Percentiles rank a stretch among this genome's conserved stretches.
These are phyloP conservation scores for Guadua angustifolia DNA, from an alignment of 176 grass and related monocot genomes.

Conservation along the genomic window DNA sequence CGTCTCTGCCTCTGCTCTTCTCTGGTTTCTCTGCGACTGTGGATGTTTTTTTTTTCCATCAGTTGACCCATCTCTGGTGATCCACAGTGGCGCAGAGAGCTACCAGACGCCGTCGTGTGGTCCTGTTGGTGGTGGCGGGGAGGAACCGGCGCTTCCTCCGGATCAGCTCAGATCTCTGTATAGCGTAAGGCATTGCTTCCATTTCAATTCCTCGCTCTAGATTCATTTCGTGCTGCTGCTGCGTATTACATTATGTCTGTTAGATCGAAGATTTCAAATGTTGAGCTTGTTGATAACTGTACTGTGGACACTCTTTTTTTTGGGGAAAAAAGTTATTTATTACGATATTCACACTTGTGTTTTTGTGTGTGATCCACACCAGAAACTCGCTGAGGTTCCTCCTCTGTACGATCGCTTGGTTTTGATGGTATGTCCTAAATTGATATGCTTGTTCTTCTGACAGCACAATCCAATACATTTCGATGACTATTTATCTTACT, in stretches of 20 bases:
- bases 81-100: slow-evolving; percentile 75
- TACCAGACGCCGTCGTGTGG: slow-evolving; percentile 71
- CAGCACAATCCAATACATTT: slow-evolving; percentile 23
- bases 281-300: slow-evolving; percentile 2
- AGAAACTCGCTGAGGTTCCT: slow-evolving; percentile 77
- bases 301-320: not conserved
- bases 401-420: slow-evolving; percentile 72
- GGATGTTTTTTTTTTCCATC: not conserved
- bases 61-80: not conserved
- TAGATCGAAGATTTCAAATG: not conserved
- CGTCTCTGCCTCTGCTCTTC: not conserved
- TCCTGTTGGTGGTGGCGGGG: slow-evolving; percentile 5
- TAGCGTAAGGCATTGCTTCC: slow-evolving; percentile 46
- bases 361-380: slow-evolving; percentile 29
- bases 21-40: slow-evolving; percentile 19
- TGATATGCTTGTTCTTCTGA: slow-evolving; percentile 4
- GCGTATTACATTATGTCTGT: not conserved
- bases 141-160: slow-evolving; percentile 40
- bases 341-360: not conserved
- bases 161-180: slow-evolving; percentile 77
- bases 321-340: not conserved
- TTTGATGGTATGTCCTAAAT: slow-evolving; percentile 73
- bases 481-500: not conserved
- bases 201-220: not conserved
- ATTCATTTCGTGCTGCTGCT: not conserved